Evolutionary conservation across 78 protist species (phyloP).

Genomic region (Dictyostelium brefeldianum): DNA sequence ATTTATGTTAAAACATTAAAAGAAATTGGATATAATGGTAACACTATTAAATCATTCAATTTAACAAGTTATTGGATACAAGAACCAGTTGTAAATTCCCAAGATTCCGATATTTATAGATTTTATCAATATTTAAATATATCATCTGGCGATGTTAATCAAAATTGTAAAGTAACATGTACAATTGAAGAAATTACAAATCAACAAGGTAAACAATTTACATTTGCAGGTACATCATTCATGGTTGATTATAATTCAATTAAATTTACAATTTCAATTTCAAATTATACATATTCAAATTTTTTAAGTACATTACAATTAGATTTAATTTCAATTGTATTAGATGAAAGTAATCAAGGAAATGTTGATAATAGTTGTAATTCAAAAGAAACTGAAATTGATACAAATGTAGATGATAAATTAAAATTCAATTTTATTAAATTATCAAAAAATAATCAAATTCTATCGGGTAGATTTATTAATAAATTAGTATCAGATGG

Average conservation of each 20-base stretch:
- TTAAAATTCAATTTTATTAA: neutral
- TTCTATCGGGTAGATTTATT: neutral
- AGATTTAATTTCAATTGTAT: neutral
- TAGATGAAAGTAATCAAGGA: neutral
- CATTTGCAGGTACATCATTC: neutral
- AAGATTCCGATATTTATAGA: neutral
- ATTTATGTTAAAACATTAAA: neutral
- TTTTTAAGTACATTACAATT: slow-evolving; percentile 4
- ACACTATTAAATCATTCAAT: neutral
- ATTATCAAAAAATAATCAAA: neutral
- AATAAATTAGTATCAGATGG: neutral
- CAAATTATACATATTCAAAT: neutral
- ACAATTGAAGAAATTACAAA: slow-evolving; percentile 1
- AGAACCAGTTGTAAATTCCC: neutral
- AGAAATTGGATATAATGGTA: neutral
- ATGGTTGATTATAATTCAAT: neutral
- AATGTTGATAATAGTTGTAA: neutral
- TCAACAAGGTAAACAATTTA: neutral
- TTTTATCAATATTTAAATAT: neutral
- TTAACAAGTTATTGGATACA: neutral
- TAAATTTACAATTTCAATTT: slow-evolving; percentile 9
- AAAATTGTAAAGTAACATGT: neutral
- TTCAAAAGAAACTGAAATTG: neutral
- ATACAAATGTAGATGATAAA: neutral
- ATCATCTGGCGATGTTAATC: too few relatives aligned